These are phyloP conservation scores for Cercophora newfieldiana DNA, from an alignment of 495 filamentous ascomycete genomes.

Conservation along the genomic window DNA sequence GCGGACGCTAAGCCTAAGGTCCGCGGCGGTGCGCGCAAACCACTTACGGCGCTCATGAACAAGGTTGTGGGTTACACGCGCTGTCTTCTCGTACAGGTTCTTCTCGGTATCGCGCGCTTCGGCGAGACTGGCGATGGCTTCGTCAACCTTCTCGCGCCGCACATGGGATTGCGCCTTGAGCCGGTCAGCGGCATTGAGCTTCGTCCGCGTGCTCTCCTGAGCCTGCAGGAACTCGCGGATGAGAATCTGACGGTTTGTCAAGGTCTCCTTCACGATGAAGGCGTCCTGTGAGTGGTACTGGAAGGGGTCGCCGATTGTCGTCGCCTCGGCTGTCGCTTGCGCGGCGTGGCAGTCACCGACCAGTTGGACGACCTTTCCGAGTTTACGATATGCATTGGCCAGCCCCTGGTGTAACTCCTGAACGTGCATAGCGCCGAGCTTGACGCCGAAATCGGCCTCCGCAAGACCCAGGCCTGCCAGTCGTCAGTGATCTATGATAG, in stretches of 20 bases:
- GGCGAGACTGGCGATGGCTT: conserved; percentile 84
- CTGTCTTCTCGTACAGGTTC: conserved; percentile 77
- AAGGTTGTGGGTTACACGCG: conserved; percentile 84
- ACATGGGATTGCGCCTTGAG: conserved; percentile 82
- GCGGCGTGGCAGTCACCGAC: conserved; percentile 96
- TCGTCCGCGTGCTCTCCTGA: conserved; percentile 74
- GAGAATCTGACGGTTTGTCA: conserved; percentile 98
- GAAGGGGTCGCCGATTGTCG: conserved; percentile 89
- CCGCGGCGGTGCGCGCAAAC: conserved; percentile 82
- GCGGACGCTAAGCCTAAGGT: conserved; percentile 75
- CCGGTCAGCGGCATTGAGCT: conserved; percentile 80
- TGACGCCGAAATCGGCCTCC: conserved; percentile 91
- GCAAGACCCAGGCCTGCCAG: conserved; percentile 80
- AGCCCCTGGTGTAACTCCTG: conserved; percentile 91
- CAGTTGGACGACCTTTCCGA: conserved; percentile 88
- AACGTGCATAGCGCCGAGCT: conserved; percentile 76
- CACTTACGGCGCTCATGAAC: conserved; percentile 86
- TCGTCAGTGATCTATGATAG: background rate
- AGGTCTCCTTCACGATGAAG: conserved; percentile 97
- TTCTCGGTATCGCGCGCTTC: conserved; percentile 79
- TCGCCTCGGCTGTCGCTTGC: conserved; percentile 94
- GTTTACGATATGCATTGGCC: conserved; percentile 86
- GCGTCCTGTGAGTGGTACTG: conserved; percentile 95
- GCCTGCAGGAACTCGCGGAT: conserved; percentile 88
- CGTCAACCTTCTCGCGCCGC: conserved; percentile 91